Conservation (phyloP, 345 rosid genomes). For the thale cress (Arabidopsis thaliana) region DNA sequence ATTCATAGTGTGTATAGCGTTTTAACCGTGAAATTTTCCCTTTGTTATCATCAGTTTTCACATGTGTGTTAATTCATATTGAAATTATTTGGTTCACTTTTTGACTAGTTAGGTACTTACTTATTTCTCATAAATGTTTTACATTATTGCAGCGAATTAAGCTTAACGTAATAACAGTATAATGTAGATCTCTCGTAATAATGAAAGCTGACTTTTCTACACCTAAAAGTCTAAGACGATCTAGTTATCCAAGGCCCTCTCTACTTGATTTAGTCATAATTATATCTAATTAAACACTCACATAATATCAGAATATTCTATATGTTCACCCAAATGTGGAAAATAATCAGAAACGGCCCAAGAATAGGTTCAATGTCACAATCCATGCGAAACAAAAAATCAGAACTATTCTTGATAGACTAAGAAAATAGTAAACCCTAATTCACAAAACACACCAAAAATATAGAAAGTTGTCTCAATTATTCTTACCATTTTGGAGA, state of each 20-base stretch:
- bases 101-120: neutral
- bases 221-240: constrained; percentile 14
- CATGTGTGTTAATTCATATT: neutral
- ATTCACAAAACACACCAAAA: constrained; percentile 20
- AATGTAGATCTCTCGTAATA: neutral
- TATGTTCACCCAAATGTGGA: constrained; percentile 25
- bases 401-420: constrained; percentile 4
- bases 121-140: neutral
- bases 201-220: neutral
- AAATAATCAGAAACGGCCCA: constrained; percentile 31
- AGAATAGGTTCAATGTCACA: constrained; percentile 23
- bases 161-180: neutral
- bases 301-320: constrained; percentile 23
- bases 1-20: neutral
- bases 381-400: neutral
- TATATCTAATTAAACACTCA: constrained; percentile 14
- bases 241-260: constrained; percentile 15
- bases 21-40: neutral
- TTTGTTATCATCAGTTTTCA: neutral
- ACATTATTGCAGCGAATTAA: constrained; percentile 13
- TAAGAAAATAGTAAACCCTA: constrained; percentile 13
- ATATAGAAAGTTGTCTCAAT: constrained; percentile 26
- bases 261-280: constrained; percentile 15
- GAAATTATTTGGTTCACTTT: neutral
- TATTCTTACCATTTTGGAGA: constrained; percentile 36